These are phyloP conservation scores for Trypanosoma theileri DNA, from an alignment of 208 protist species.

Conservation along the genomic window DNA sequence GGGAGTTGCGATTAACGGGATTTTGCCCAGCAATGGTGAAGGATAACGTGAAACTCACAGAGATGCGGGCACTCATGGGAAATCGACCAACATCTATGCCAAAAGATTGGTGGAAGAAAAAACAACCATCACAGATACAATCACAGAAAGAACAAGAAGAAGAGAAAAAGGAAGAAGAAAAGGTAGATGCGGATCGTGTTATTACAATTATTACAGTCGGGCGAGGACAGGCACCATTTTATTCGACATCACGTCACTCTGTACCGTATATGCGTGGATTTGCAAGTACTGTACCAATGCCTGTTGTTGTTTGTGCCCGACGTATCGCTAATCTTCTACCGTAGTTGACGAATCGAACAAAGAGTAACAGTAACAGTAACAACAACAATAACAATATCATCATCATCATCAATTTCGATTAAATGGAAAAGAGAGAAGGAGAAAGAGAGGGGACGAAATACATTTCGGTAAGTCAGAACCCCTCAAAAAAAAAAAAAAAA, in stretches of 20 bases:
- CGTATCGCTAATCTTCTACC: conserved; percentile 54
- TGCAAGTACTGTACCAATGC: conserved; percentile 77
- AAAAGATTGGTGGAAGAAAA: conserved; percentile 72
- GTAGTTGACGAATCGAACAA: conserved; percentile 13
- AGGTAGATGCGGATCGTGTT: conserved; percentile 33
- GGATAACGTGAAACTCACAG: conserved; percentile 51
- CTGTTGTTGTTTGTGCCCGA: conserved; percentile 39
- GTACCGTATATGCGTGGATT: conserved; percentile 73
- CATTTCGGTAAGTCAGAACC: no score
- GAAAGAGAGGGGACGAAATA: neutral
- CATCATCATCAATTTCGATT: no score
- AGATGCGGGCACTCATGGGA: conserved; percentile 50
- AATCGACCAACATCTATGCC: conserved; percentile 33
- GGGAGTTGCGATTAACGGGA: conserved; percentile 53
- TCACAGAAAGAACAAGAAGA: neutral
- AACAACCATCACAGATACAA: neutral
- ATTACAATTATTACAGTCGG: conserved; percentile 68
- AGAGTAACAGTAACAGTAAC: conserved; percentile 3
- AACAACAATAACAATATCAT: neutral
- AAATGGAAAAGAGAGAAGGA: neutral
- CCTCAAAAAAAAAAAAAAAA: no score
- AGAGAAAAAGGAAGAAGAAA: neutral
- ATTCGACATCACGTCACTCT: conserved; percentile 44
- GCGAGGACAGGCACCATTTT: conserved; percentile 77
- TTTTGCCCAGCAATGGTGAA: conserved; percentile 88